phyloP scores from a whole-genome alignment of 768 basidiomycete species.

The Mycena vulgaris region DNA sequence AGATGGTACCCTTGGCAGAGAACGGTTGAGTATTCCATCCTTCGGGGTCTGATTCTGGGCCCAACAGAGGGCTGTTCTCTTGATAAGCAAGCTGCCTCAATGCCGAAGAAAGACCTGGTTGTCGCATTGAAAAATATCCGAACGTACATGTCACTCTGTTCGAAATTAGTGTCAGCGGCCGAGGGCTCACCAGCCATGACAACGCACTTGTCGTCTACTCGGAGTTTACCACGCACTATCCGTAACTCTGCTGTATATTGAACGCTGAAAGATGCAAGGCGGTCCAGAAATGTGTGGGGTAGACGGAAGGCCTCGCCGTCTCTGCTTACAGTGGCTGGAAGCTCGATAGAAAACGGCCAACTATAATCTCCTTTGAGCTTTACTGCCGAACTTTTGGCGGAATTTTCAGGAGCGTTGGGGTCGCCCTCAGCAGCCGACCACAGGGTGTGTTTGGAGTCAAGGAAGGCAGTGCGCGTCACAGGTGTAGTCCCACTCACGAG shows the following conservation, averaged over 20 bases:
- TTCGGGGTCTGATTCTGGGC: constrained; percentile 33
- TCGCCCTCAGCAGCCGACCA: constrained; percentile 34
- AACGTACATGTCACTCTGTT: constrained; percentile 25
- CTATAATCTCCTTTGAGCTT: constrained; percentile 36
- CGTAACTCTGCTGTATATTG: constrained; percentile 32
- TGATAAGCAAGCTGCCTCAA: constrained; percentile 37
- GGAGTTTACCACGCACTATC: constrained; percentile 33
- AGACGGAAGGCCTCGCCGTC: constrained; percentile 24
- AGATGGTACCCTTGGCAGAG: constrained; percentile 27
- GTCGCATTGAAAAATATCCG: constrained; percentile 37
- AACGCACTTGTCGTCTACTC: constrained; percentile 33
- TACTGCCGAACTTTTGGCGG: not conserved
- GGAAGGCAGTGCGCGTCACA: constrained; percentile 2
- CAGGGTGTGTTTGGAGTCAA: constrained; percentile 25
- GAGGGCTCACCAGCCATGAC: not conserved
- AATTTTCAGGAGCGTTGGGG: constrained; percentile 21
- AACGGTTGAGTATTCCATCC: constrained; percentile 27
- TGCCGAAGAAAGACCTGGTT: constrained; percentile 26
- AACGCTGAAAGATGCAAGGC: constrained; percentile 22
- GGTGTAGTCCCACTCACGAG: constrained; percentile 6
- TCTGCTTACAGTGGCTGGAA: constrained; percentile 17
- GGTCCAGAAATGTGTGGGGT: constrained; percentile 34
- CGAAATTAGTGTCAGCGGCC: not conserved
- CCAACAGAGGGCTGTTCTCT: constrained; percentile 33
- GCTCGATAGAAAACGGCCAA: constrained; percentile 28